These are phyloP conservation scores for Prunus mume DNA, from an alignment of 306 rosid genomes.

Conservation along the genomic window DNA sequence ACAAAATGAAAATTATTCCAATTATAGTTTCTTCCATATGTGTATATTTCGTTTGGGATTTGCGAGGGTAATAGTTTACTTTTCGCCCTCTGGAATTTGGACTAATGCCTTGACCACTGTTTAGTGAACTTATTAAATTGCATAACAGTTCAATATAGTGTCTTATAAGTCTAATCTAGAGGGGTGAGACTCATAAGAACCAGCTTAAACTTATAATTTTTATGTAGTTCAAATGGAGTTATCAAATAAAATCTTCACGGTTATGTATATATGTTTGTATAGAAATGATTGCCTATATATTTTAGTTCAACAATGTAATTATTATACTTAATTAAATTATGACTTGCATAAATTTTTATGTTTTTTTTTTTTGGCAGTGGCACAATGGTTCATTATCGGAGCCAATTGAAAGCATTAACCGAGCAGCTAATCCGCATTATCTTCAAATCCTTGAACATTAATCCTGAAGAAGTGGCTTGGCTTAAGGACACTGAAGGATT, in stretches of 20 bases:
- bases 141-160: too few relatives aligned
- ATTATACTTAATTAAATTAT: background rate
- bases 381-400: conserved; percentile 47
- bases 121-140: too few relatives aligned
- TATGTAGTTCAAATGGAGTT: too few relatives aligned
- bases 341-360: background rate
- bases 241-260: too few relatives aligned
- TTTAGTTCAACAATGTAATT: background rate
- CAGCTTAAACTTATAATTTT: too few relatives aligned
- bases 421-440: conserved; percentile 40
- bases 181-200: too few relatives aligned
- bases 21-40: background rate
- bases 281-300: too few relatives aligned
- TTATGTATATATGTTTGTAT: too few relatives aligned
- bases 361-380: conserved; percentile 29
- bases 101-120: too few relatives aligned
- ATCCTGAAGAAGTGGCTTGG: conserved; percentile 38
- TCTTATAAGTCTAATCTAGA: too few relatives aligned
- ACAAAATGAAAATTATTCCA: background rate
- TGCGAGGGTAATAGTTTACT: background rate
- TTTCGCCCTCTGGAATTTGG: too few relatives aligned
- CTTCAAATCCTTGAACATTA: conserved; percentile 32
- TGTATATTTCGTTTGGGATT: background rate
- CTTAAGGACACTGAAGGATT: conserved; percentile 12
- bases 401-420: conserved; percentile 48